Percentiles rank a stretch among this genome's conserved stretches.
Conservation (phyloP, 73 alveolate species). For the Blepharisma stoltei region DNA sequence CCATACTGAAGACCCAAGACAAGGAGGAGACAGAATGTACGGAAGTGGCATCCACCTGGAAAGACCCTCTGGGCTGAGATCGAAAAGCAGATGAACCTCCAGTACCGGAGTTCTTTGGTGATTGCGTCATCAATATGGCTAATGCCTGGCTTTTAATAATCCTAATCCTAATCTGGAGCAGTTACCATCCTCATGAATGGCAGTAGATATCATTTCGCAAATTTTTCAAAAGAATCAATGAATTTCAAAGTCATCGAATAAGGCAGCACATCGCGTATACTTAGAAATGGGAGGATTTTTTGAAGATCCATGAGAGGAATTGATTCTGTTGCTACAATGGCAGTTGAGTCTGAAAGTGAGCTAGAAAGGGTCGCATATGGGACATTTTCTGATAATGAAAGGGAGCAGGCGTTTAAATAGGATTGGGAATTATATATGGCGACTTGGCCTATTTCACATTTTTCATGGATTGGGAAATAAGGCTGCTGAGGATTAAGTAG, state of each 20-base stretch:
- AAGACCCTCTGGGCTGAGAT: too few species aligned
- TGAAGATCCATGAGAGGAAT: neutral
- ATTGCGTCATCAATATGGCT: too few species aligned
- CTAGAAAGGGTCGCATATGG: neutral
- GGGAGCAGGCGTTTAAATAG: neutral
- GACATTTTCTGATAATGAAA: neutral
- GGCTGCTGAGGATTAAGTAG: neutral
- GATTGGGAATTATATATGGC: neutral
- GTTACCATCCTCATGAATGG: constrained; percentile 10
- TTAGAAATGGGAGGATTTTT: neutral
- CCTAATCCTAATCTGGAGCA: too few species aligned
- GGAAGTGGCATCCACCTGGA: too few species aligned
- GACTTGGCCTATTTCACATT: neutral
- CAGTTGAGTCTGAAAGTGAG: neutral
- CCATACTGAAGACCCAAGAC: too few species aligned
- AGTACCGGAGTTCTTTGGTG: too few species aligned
- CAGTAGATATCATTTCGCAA: neutral
- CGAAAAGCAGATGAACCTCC: too few species aligned
- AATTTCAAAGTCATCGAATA: neutral
- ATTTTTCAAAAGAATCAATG: constrained; percentile 15
- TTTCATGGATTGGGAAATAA: neutral
- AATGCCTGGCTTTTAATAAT: too few species aligned
- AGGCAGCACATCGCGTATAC: neutral
- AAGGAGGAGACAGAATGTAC: too few species aligned
- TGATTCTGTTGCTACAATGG: neutral